These are phyloP conservation scores for Phytophthora megakarya DNA, from an alignment of 352 stramenopile species.

Conservation along the genomic window DNA sequence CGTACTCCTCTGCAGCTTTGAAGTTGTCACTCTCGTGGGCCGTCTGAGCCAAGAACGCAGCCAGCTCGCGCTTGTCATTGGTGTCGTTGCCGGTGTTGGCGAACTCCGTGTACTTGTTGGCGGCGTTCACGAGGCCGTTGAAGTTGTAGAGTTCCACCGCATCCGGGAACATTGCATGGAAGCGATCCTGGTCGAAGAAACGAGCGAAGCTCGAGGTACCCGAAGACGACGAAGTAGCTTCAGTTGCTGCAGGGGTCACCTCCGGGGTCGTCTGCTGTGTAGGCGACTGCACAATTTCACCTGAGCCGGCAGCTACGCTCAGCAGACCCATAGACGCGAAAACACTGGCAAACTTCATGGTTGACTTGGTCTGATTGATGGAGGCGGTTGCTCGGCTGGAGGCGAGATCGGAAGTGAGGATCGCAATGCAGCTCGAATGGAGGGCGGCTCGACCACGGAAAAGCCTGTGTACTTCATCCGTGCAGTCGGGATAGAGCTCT, in stretches of 20 bases:
- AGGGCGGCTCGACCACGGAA: conserved; percentile 1
- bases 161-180: conserved; percentile 43
- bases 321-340: conserved; percentile 25
- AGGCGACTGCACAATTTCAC: conserved; percentile 12
- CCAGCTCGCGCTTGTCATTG: conserved; percentile 48
- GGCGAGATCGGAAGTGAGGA: conserved; percentile 29
- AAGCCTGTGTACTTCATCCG: conserved; percentile 14
- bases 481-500: conserved; percentile 32
- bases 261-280: conserved; percentile 20
- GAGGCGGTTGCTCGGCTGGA: conserved; percentile 2
- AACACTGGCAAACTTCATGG: conserved; percentile 25
- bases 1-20: conserved; percentile 49
- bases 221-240: background rate
- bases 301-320: conserved; percentile 13
- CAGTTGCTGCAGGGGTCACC: conserved; percentile 10
- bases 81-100: conserved; percentile 48
- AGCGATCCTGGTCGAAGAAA: conserved; percentile 46
- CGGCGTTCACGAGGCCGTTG: conserved; percentile 42
- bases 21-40: conserved; percentile 53
- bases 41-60: conserved; percentile 51
- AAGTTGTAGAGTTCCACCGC: conserved; percentile 50
- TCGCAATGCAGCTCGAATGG: conserved; percentile 1
- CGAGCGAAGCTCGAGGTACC: conserved; percentile 29
- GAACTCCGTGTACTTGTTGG: conserved; percentile 47
- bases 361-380: conserved; percentile 1